These are phyloP conservation scores for Colletotrichum destructivum DNA, from an alignment of 2,329 filamentous ascomycete genomes.

Conservation along the genomic window DNA sequence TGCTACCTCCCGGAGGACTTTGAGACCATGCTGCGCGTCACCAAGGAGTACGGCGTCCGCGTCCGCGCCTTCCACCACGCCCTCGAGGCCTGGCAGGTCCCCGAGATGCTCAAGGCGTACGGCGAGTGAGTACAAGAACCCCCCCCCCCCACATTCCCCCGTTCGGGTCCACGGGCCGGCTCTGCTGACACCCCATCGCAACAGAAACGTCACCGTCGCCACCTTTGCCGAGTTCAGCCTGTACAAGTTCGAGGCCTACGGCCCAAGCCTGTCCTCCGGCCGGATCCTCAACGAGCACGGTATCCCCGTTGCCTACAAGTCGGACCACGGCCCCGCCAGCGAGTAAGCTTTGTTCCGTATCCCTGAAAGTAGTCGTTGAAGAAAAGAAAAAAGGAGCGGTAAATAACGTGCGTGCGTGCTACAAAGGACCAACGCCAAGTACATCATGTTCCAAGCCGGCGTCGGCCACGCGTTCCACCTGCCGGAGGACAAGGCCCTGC, in stretches of 20 bases:
- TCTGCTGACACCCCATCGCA: constrained; percentile 27
- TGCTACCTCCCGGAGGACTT: constrained; percentile 62
- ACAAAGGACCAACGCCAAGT: constrained; percentile 55
- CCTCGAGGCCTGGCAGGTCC: constrained; percentile 56
- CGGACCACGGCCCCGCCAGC: constrained; percentile 52
- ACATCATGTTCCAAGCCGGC: constrained; percentile 58
- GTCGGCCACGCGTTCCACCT: constrained; percentile 60
- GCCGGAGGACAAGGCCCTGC: constrained; percentile 56
- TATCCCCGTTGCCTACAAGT: constrained; percentile 61
- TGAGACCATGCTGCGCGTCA: constrained; percentile 59
- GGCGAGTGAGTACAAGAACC: constrained; percentile 45
- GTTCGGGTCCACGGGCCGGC: background rate
- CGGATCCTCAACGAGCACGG: constrained; percentile 57
- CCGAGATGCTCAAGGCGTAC: constrained; percentile 56
- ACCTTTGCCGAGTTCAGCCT: constrained; percentile 59
- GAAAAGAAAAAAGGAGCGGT: background rate
- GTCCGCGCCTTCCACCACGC: constrained; percentile 60
- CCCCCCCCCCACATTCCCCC: too few relatives aligned
- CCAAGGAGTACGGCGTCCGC: constrained; percentile 58
- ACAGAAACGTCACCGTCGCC: constrained; percentile 57
- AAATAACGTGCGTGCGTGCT: background rate
- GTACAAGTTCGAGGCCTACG: constrained; percentile 60
- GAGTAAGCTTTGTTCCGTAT: background rate
- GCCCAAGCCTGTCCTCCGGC: constrained; percentile 56
- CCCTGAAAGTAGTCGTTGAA: too few relatives aligned